phyloP scores from a whole-genome alignment of 106 monocot genomes.

The Dioscorea dumetorum region DNA sequence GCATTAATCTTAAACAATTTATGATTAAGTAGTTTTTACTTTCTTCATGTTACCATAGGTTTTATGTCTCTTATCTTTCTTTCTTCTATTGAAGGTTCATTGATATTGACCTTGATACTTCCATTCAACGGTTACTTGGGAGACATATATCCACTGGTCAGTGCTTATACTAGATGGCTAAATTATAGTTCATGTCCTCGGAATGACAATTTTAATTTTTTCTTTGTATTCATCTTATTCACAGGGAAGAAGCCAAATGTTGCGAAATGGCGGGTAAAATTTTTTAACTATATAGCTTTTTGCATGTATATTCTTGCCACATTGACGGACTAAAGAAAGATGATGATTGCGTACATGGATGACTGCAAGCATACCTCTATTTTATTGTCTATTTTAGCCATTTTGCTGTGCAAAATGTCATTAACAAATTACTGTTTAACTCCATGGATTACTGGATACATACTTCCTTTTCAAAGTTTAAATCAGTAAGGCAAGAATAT shows the following conservation, averaged over 20 bases:
- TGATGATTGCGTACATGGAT: too few species aligned
- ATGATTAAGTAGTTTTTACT: neutral
- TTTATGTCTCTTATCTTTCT: neutral
- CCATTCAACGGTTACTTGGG: slow-evolving; percentile 67
- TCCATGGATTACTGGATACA: too few species aligned
- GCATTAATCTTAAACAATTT: neutral
- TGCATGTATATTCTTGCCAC: neutral
- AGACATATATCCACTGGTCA: slow-evolving; percentile 89
- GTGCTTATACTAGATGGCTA: slow-evolving; percentile 7
- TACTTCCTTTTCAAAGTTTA: too few species aligned
- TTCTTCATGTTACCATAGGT: too few species aligned
- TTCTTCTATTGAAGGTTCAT: slow-evolving; percentile 47
- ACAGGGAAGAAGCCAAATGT: slow-evolving; percentile 63
- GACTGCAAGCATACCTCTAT: too few species aligned
- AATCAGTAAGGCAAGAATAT: too few species aligned
- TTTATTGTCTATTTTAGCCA: neutral
- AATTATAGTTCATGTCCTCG: neutral
- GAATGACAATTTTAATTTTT: neutral
- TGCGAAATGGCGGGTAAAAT: slow-evolving; percentile 80
- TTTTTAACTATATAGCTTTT: neutral
- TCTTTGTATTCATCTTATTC: neutral
- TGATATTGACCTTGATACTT: slow-evolving; percentile 74
- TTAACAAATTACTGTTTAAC: too few species aligned
- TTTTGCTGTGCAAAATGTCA: too few species aligned
- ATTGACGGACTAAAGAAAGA: too few species aligned